Base-by-base conservation (phyloP, 257 asterid species). In the Jaltomata sinuosa region DNA sequence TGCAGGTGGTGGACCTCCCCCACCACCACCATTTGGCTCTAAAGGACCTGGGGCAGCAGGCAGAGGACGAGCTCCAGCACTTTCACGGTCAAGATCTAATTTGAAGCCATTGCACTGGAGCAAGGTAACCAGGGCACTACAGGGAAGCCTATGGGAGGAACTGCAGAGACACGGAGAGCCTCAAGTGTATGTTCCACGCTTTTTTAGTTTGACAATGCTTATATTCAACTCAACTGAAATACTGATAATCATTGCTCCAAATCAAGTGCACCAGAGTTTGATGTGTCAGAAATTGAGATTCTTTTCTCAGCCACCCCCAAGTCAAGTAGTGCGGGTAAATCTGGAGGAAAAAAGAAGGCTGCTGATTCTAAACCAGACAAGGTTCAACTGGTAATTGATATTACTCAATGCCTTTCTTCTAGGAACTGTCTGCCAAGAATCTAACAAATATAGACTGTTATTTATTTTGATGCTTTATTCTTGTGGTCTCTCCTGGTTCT, bases 131-230 rank as follows among this genome's bases (percentile, higher is more conserved):
- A 93, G 98, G 89, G 97, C 93, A 89, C 49, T 95, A 84, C 97
- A 97, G 88, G 99, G 99, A 87, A 97, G 99, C 92, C 90, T 97
- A 88, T 97, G 99, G 99, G 98, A 94, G 86, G 99, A 95, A 91
- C 87, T 97, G 90, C 98, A 94, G 91, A 94, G 93, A 86, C 89
- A 86, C 47, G 98, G 96, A 71, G 99, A 93, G 50, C 92, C 97
- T 89, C 98, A 94, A 89, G 83, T 84, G 99, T 97, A 95, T 72
- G 84, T 79, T 86, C 89, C 86, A 6, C 31, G 29, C 34, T 65
- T 49, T 47, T 64, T 49, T 27, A 82, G 64, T 65, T 82, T 53
- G 59, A 31, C 25, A 27, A 27, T 76, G 81, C 81, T 27, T 76
- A 76, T 76, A 27, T 47, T 76, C 61, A 25, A 47, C 81, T 76